phyloP scores from a whole-genome alignment of 2,329 filamentous ascomycete species.

The Apiospora pterosperma region DNA sequence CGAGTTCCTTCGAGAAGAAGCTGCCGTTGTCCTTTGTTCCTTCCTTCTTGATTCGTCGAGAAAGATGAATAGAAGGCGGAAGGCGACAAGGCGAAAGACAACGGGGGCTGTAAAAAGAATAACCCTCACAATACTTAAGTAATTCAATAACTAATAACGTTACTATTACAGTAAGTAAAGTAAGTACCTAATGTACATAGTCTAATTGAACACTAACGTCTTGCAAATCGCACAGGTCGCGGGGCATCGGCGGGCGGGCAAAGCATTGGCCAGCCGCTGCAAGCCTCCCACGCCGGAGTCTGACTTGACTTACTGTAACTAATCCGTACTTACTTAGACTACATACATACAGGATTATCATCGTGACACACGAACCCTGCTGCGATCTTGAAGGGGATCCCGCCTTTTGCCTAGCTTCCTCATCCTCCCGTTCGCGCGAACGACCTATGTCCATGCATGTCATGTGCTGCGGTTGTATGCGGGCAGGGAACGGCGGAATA shows the following conservation, averaged over 20 bases:
- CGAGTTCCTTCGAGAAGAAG: not conserved
- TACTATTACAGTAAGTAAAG: too few species aligned
- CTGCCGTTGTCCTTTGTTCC: not conserved
- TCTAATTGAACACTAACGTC: not conserved
- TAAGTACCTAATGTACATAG: not conserved
- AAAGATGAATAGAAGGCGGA: not conserved
- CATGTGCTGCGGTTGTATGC: not conserved
- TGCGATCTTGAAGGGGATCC: conserved; percentile 21
- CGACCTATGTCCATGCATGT: conserved; percentile 2
- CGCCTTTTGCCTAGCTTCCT: conserved; percentile 22
- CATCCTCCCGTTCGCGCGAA: conserved; percentile 13
- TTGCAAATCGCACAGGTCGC: not conserved
- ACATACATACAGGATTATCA: conserved; percentile 12
- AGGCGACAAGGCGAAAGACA: too few species aligned
- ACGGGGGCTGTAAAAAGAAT: too few species aligned
- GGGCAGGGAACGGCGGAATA: not conserved
- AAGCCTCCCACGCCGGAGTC: not conserved
- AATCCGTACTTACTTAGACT: too few species aligned
- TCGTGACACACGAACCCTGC: conserved; percentile 21
- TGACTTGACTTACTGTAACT: conserved; percentile 2
- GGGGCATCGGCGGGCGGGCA: not conserved
- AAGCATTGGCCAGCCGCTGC: not conserved
- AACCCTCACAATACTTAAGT: too few species aligned
- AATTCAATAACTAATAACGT: too few species aligned
- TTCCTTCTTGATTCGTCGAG: not conserved